Evolutionary conservation across 345 rosid species (phyloP), one percentile per base, ranked within the genome.

Genomic region (Acer yangbiense): DNA sequence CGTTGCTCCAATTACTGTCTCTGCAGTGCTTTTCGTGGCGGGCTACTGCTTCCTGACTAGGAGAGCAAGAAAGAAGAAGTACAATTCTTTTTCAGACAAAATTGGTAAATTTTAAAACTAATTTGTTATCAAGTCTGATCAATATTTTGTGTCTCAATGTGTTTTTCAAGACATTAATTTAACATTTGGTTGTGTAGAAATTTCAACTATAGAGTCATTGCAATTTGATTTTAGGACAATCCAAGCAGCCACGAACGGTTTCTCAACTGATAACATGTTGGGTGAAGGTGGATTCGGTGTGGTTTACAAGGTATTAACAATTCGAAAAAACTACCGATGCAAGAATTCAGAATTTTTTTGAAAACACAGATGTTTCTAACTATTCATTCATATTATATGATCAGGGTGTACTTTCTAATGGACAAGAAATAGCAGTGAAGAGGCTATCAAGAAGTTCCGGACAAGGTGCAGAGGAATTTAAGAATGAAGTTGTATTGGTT

Each of bases 231-330:
- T 89, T 1, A 75, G 46, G 2, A 75, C 81, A 7, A 81, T 91
- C 14, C 76, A 83, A 80, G 76, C 65, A 27, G 90, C 94, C 0
- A 88, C 93, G 14, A 65, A 87, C 23, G 78, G 84, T 58, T 91
- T 93, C 77, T 85, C 93, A 13, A 4, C 77, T 43, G 3, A 82
- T 17, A 89, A 90, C 72, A 88, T 86, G 76, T 83, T 91, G 66
- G 97, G 97, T 54, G 86, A 75, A 64, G 97, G 97, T 29, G 97
- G 95, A 65, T 91, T 89, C 68, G 90, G 95, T 65, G 90, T 74
- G 55, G 95, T 93, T 80, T 91, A 83, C 83, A 84, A 82, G 92
- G 94, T 91, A 81, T 27, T 11, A 7, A 2, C 1, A 27, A 13
- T 48, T 9, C 0, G 52, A 25, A 48, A 63, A 12, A 63, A 13